These are phyloP conservation scores for Verticillium zaregamsianum DNA, from an alignment of 2,329 filamentous ascomycete species.

Conservation along the genomic window DNA sequence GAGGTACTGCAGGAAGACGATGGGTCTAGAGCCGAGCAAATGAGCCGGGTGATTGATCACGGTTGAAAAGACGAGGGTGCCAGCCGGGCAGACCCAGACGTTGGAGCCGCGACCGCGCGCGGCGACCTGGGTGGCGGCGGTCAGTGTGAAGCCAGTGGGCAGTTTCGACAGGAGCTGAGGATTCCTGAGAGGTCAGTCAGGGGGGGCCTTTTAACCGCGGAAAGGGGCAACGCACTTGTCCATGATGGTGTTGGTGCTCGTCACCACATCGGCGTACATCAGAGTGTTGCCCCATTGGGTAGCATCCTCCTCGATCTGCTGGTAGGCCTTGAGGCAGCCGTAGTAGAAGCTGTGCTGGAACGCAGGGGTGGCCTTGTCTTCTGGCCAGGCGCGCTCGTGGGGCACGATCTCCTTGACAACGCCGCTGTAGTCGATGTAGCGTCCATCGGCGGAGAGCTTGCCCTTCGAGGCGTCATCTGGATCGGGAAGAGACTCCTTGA, in stretches of 20 bases:
- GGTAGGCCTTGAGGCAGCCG: conserved; percentile 64
- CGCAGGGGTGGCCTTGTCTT: conserved; percentile 69
- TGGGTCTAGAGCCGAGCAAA: conserved; percentile 67
- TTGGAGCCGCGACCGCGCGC: conserved; percentile 87
- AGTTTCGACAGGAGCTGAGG: conserved; percentile 69
- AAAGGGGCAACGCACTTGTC: conserved; percentile 61
- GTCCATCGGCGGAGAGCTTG: conserved; percentile 3
- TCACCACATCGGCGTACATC: conserved; percentile 87
- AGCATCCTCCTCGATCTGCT: conserved; percentile 48
- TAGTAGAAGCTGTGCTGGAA: conserved; percentile 85
- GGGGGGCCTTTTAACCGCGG: neutral
- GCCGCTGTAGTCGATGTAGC: conserved; percentile 65
- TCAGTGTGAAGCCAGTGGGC: conserved; percentile 81
- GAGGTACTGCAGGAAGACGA: conserved; percentile 93
- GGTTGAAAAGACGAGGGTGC: conserved; percentile 82
- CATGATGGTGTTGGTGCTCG: conserved; percentile 87
- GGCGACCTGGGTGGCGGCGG: conserved; percentile 82
- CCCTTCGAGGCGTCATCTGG: conserved; percentile 43
- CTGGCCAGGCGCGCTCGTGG: conserved; percentile 65
- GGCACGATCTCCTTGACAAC: conserved; percentile 70
- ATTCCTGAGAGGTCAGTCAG: conserved; percentile 51
- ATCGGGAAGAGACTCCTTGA: conserved; percentile 34
- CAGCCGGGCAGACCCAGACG: conserved; percentile 89
- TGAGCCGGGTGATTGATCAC: conserved; percentile 79
- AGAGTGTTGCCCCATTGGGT: conserved; percentile 71